Base-by-base conservation (phyloP, 192 early-diverging fungal species). In the Gryganskiella cystojenkinii region DNA sequence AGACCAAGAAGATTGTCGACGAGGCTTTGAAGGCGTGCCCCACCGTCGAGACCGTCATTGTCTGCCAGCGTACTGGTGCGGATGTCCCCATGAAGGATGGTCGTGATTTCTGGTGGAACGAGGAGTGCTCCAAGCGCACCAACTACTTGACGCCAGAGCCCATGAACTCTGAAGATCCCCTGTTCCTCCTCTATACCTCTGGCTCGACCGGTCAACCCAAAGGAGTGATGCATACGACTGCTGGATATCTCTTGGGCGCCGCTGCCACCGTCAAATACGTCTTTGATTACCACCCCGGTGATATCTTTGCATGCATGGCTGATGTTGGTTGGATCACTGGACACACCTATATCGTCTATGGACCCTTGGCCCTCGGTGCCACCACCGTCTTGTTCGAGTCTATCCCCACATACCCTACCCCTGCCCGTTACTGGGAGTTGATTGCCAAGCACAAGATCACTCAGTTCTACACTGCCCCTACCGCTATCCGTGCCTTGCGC, bases 391-490 rank as follows among this genome's bases (percentile, higher is more conserved):
- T 99, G 49, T 99, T 99, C 73, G 97, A 99, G 84, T 91, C 90
- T 13, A 93, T 96, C 30, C 97, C 97, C 31, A 95, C 96, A 46
- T 98, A 96, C 82, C 97, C 97, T 46, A 90, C 90, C 69, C 88
- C 92, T 33, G 83, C 86, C 53, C 89, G 92, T 58, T 94, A 89
- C 89, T 94, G 93, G 93, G 84, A 91, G 73, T 82, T 93, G 35
- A 89, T 97, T 33, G 92, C 93, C 71, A 90, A 92, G 50, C 94
- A 95, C 89, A 93, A 94, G 83, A 84, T 99, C 76, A 98, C 96
- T 33, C 95, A 96, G 79, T 96, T 99, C 83, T 99, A 99, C 86
- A 99, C 97, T 34, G 97, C 97, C 3, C 97, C 97, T 40, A 99
- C 97, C 31, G 97, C 97, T 56, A 98, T 99, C 72, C 93, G 97